Conservation (phyloP, 352 stramenopile genomes). For the Phytopythium vexans region DNA sequence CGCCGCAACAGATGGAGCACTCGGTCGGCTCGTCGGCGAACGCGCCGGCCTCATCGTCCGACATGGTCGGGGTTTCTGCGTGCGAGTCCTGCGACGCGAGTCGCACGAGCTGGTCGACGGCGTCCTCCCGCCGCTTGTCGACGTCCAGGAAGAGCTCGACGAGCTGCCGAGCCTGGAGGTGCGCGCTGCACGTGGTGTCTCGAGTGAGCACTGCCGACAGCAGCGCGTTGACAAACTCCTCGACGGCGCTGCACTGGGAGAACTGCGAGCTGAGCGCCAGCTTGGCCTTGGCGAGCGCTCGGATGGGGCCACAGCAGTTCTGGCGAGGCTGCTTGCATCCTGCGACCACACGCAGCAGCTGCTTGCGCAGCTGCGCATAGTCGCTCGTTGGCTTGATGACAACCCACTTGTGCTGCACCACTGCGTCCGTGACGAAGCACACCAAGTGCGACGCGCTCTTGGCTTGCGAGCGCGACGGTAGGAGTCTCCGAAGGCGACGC, state of each 20-base stretch:
- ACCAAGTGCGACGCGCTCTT: constrained; percentile 35
- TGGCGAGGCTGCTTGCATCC: constrained; percentile 30
- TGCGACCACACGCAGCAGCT: constrained; percentile 22
- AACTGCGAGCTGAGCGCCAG: constrained; percentile 30
- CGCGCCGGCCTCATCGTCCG: background rate
- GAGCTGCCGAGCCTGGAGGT: constrained; percentile 20
- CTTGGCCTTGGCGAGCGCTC: constrained; percentile 34
- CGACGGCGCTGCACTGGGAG: constrained; percentile 40
- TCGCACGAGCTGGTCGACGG: constrained; percentile 20
- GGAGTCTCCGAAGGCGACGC: background rate
- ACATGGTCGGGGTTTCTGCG: too few relatives aligned
- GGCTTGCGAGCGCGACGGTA: constrained; percentile 6
- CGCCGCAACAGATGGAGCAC: constrained; percentile 65
- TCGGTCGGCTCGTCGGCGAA: constrained; percentile 36
- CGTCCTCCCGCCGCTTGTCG: constrained; percentile 19
- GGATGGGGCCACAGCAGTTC: constrained; percentile 57
- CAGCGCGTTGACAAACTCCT: constrained; percentile 68
- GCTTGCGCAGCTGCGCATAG: constrained; percentile 38
- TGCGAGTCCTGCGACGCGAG: constrained; percentile 3
- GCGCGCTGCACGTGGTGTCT: constrained; percentile 42
- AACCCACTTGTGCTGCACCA: constrained; percentile 69
- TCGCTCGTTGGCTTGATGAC: constrained; percentile 50
- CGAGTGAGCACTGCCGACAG: constrained; percentile 29
- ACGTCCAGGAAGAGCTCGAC: constrained; percentile 62
- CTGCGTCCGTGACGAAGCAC: constrained; percentile 71